Conservation (phyloP, 345 rosid genomes). For the Syzygium aromaticum region DNA sequence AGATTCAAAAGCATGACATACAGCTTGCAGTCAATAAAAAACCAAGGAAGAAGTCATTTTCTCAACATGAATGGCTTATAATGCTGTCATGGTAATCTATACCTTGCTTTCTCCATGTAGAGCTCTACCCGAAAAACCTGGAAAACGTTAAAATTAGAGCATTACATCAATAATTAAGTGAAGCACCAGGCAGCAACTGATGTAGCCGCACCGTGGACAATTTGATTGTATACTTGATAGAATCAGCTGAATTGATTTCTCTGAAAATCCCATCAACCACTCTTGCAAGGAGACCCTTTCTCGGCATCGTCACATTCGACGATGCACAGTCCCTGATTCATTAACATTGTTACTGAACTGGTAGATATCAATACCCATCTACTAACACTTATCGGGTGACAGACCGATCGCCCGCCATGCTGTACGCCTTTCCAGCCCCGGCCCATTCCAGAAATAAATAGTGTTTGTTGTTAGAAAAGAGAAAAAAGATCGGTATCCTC, state of each 20-base stretch:
- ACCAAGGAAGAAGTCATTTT: not conserved
- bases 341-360: not conserved
- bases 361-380: not conserved
- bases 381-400: not conserved
- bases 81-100: not conserved
- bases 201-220: constrained; percentile 59
- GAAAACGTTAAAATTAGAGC: not conserved
- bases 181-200: not conserved
- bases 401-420: constrained; percentile 56
- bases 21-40: not conserved
- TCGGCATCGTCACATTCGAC: constrained; percentile 38
- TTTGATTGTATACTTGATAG: constrained; percentile 41
- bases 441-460: constrained; percentile 38
- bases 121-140: constrained; percentile 58
- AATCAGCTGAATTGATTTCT: constrained; percentile 29
- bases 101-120: constrained; percentile 96
- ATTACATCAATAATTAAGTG: not conserved
- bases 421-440: constrained; percentile 87
- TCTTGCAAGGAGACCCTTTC: constrained; percentile 70
- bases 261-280: constrained; percentile 63
- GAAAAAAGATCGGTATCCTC: not conserved
- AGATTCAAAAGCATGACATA: not conserved
- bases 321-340: constrained; percentile 52
- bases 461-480: not conserved
- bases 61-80: not conserved